phyloP scores from a whole-genome alignment of 257 asterid genomes.

The Forsythia viridissima region DNA sequence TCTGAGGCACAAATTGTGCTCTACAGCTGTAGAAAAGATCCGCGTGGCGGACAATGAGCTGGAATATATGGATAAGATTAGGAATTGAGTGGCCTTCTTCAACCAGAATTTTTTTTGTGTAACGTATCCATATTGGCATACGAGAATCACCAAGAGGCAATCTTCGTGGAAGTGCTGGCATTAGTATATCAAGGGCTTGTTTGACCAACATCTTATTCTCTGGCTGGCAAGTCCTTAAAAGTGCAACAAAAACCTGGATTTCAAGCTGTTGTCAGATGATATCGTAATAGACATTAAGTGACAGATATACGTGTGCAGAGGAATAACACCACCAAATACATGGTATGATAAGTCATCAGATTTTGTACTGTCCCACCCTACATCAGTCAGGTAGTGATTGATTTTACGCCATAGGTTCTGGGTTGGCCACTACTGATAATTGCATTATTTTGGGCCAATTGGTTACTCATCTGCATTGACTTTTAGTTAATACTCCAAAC shows the following conservation, averaged over 20 bases:
- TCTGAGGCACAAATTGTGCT: constrained; percentile 99
- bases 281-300: constrained; percentile 5
- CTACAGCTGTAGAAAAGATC: constrained; percentile 99
- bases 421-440: background rate
- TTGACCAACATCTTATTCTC: constrained; percentile 96
- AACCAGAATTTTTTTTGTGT: constrained; percentile 94
- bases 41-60: constrained; percentile 98
- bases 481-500: background rate
- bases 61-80: constrained; percentile 97
- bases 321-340: background rate
- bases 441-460: background rate
- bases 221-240: constrained; percentile 97
- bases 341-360: constrained; percentile 8
- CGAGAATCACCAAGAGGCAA: constrained; percentile 98
- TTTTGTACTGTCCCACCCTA: constrained; percentile 3
- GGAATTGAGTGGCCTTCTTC: constrained; percentile 99
- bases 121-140: constrained; percentile 99
- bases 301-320: constrained; percentile 5
- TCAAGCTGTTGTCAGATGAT: constrained; percentile 21
- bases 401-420: background rate
- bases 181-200: constrained; percentile 98
- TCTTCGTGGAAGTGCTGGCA: constrained; percentile 99
- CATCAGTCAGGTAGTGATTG: constrained; percentile 5
- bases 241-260: constrained; percentile 95
- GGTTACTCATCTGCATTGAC: background rate